Evolutionary conservation across 1,139 yeast genomes (phyloP).

Genomic region (Blastobotrys apis): DNA sequence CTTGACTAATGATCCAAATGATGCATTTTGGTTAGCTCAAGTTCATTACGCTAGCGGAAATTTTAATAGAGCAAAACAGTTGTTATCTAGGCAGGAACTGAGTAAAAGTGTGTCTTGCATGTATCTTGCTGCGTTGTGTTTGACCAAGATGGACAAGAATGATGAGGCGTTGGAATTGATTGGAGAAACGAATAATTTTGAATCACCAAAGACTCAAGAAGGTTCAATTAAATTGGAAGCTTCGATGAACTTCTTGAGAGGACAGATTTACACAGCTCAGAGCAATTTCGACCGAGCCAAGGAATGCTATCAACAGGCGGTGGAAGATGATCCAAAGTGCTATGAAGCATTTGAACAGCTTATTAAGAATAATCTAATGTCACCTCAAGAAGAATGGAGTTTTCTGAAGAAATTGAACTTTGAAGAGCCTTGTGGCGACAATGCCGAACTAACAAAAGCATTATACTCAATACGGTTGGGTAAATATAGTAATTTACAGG

Average conservation of each 20-base stretch:
- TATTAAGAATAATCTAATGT: slow-evolving; percentile 64
- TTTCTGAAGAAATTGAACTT: slow-evolving; percentile 65
- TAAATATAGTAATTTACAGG: slow-evolving; percentile 60
- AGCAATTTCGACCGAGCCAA: slow-evolving; percentile 85
- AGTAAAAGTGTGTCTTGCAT: slow-evolving; percentile 63
- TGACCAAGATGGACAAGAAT: slow-evolving; percentile 70
- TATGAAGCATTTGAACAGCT: slow-evolving; percentile 88
- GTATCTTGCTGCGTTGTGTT: slow-evolving; percentile 73
- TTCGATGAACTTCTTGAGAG: slow-evolving; percentile 81
- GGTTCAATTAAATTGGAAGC: slow-evolving; percentile 76
- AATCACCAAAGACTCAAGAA: slow-evolving; percentile 8
- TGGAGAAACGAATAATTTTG: slow-evolving; percentile 40
- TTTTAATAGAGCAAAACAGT: slow-evolving; percentile 71
- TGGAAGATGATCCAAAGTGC: slow-evolving; percentile 83
- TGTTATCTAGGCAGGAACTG: slow-evolving; percentile 41
- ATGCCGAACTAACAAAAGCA: slow-evolving; percentile 70
- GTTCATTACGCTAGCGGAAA: slow-evolving; percentile 73
- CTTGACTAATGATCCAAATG: slow-evolving; percentile 77
- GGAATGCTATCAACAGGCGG: slow-evolving; percentile 84
- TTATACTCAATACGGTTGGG: slow-evolving; percentile 74
- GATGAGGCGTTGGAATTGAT: slow-evolving; percentile 86
- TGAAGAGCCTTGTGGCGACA: slow-evolving; percentile 63
- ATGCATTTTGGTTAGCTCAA: slow-evolving; percentile 96
- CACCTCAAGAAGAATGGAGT: slow-evolving; percentile 85
- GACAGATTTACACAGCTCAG: slow-evolving; percentile 76